These are phyloP conservation scores for Xylaria multiplex DNA, from an alignment of 2,329 filamentous ascomycete genomes.

Conservation along the genomic window DNA sequence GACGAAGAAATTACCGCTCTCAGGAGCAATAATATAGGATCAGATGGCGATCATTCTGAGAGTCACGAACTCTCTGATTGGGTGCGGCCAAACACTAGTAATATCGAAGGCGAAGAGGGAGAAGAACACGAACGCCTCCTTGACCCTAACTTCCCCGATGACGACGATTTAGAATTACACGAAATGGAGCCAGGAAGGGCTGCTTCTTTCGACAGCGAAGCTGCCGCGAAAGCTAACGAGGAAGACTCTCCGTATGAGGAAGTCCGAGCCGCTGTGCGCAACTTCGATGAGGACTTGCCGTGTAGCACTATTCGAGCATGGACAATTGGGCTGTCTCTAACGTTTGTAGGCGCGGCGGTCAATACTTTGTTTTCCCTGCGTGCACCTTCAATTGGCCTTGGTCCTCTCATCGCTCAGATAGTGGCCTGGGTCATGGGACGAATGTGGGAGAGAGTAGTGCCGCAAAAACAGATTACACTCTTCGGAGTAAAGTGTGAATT, in stretches of 20 bases:
- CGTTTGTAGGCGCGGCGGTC: conserved; percentile 66
- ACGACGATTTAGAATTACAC: conserved; percentile 53
- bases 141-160: conserved; percentile 61
- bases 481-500: conserved; percentile 66
- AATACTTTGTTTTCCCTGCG: conserved; percentile 73
- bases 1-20: conserved; percentile 8
- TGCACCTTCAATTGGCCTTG: conserved; percentile 69
- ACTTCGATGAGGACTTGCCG: conserved; percentile 72
- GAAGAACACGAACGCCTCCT: conserved; percentile 68
- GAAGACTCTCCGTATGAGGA: conserved; percentile 73
- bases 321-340: conserved; percentile 68
- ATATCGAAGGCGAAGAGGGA: conserved; percentile 55
- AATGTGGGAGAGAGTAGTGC: conserved; percentile 67
- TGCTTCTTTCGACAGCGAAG: conserved; percentile 44
- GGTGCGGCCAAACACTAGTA: conserved; percentile 51
- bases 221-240: conserved; percentile 51
- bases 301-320: conserved; percentile 74
- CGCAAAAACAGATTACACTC: conserved; percentile 58
- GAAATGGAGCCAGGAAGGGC: conserved; percentile 38
- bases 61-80: conserved; percentile 31
- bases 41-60: conserved; percentile 15
- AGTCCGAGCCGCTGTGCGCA: conserved; percentile 70
- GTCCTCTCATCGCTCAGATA: conserved; percentile 70
- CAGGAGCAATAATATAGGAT: not conserved
- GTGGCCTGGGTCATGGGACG: conserved; percentile 72